Evolutionary conservation across 1,139 yeast genomes (phyloP), one percentile per base, ranked within the genome.

Genomic region (Nakaseomyces nivariensis): DNA sequence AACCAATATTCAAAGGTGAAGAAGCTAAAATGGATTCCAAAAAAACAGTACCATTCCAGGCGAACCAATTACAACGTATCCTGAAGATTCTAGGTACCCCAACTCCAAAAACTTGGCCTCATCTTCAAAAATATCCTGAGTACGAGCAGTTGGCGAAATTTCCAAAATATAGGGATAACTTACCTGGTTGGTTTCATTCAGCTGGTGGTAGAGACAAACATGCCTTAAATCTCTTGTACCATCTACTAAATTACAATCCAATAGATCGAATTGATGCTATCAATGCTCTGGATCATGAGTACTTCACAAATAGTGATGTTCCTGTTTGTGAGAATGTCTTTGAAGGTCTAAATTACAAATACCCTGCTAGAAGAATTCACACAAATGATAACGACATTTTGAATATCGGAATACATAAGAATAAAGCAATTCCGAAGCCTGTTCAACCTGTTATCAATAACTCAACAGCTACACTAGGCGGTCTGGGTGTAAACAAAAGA

Each of bases 1-100:
- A 96, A 58, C 99, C 99, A 0, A 83, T 92, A 4, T 92, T 92
- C 70, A 92, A 94, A 66, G 98, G 98, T 43, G 99, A 92, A 67
- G 99, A 92, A 64, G 95, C 96, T 13, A 92, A 90, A 61, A 85
- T 90, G 75, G 97, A 90, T 64, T 86, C 85, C 58, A 89, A 87
- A 64, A 90, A 90, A 63, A 84, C 81, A 52, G 92, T 90, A 2
- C 97, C 97, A 4, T 92, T 92, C 66, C 98, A 92, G 67, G 81
- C 85, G 51, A 90, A 86, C 62, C 99, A 92, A 69, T 76, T 90
- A 63, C 85, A 86, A 59, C 89, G 89, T 63, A 90, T 92, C 29
- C 73, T 92, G 34, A 97, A 92, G 65, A 84, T 92, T 17, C 69
- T 92, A 56, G 99, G 99, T 0, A 80, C 95, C 0, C 99, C 99